Evolutionary conservation across 106 monocot genomes (phyloP).

Genomic region (Posidonia australis): DNA sequence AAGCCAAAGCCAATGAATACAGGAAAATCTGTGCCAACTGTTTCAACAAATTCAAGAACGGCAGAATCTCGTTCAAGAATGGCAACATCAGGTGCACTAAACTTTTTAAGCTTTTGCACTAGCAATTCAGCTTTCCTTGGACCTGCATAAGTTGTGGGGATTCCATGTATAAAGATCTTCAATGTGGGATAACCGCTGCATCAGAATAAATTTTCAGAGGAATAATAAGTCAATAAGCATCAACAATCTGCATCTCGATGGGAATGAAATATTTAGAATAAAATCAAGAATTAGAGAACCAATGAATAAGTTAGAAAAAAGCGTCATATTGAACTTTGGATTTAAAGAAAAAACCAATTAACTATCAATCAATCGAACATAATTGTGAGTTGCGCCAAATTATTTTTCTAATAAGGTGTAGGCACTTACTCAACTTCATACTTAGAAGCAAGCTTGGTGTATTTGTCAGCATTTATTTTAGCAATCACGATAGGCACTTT

Average conservation of each 20-base stretch:
- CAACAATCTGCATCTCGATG: not conserved
- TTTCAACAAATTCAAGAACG: slow-evolving; percentile 53
- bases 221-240: not conserved
- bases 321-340: not conserved
- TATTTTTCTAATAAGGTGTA: not conserved
- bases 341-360: not conserved
- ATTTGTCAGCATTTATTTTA: slow-evolving; percentile 91
- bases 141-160: slow-evolving; percentile 74
- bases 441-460: slow-evolving; percentile 63
- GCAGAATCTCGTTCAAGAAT: slow-evolving; percentile 63
- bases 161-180: slow-evolving; percentile 84
- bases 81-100: slow-evolving; percentile 79
- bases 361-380: not conserved
- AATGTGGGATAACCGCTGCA: slow-evolving; percentile 92
- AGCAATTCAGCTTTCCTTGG: slow-evolving; percentile 79
- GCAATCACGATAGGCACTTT: slow-evolving; percentile 64
- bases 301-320: too few relatives aligned
- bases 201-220: slow-evolving; percentile 5
- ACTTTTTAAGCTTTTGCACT: slow-evolving; percentile 71
- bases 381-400: not conserved
- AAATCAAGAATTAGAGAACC: too few relatives aligned
- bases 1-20: slow-evolving; percentile 94
- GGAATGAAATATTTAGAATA: too few relatives aligned
- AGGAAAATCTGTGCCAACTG: slow-evolving; percentile 68
- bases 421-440: slow-evolving; percentile 80